Evolutionary conservation across 805 yeast genomes (phyloP).

Genomic region (Ogataea dorogensis): DNA sequence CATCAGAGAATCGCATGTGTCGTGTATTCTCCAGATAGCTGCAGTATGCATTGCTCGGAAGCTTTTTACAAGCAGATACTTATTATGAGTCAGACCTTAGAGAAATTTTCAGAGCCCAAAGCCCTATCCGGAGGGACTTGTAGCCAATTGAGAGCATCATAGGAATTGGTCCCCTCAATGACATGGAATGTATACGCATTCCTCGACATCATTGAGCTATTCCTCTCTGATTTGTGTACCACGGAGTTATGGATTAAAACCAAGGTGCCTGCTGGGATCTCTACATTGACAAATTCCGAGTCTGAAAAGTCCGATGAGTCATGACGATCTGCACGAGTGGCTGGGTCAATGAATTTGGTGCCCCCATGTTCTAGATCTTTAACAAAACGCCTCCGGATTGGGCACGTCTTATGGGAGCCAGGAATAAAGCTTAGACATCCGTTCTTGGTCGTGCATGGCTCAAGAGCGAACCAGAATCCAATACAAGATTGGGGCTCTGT

Average conservation of each 20-base stretch:
- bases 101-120: conserved; percentile 1
- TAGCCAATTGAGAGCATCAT: conserved; percentile 71
- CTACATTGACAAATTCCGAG: conserved; percentile 46
- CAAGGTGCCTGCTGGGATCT: conserved; percentile 70
- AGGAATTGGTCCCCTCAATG: conserved; percentile 62
- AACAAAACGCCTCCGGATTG: conserved; percentile 62
- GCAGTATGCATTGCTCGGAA: too few relatives aligned
- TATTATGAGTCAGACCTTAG: not conserved
- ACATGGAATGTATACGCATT: conserved; percentile 80
- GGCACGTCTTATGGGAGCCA: conserved; percentile 62
- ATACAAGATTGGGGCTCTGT: conserved; percentile 70
- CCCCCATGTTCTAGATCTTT: conserved; percentile 51
- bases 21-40: too few relatives aligned
- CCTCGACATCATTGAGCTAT: conserved; percentile 53
- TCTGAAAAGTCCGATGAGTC: conserved; percentile 32
- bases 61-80: not conserved
- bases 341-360: conserved; percentile 48
- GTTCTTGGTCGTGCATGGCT: conserved; percentile 63
- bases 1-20: too few relatives aligned
- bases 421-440: conserved; percentile 72
- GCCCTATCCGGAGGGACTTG: conserved; percentile 61
- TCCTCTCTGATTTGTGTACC: conserved; percentile 67
- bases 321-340: conserved; percentile 23
- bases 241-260: conserved; percentile 71
- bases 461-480: conserved; percentile 82